These are phyloP conservation scores for Botrytis porri DNA, from an alignment of 2,329 filamentous ascomycete species.

Conservation along the genomic window DNA sequence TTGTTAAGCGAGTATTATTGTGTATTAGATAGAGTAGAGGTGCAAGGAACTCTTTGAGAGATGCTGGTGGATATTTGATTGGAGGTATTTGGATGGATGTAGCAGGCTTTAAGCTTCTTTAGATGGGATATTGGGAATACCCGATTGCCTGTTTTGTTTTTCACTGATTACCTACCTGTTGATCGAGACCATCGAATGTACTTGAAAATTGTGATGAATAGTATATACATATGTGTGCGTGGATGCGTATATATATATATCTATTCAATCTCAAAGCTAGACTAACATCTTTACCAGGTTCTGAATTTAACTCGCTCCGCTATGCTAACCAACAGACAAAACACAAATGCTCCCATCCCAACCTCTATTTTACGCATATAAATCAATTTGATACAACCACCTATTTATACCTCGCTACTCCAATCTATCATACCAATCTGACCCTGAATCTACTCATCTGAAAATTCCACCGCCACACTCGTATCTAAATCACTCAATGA, in stretches of 20 bases:
- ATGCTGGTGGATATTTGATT: not conserved
- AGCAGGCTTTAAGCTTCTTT: not conserved
- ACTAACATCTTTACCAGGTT: too few relatives aligned
- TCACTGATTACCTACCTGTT: not conserved
- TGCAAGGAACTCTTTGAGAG: not conserved
- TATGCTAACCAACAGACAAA: not conserved
- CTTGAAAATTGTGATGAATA: not conserved
- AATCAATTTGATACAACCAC: constrained; percentile 1
- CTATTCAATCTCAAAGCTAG: not conserved
- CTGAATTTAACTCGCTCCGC: not conserved
- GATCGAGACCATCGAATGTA: not conserved
- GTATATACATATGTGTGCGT: not conserved
- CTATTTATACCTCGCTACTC: not conserved
- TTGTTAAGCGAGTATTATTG: not conserved
- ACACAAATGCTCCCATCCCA: not conserved
- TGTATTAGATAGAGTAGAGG: not conserved
- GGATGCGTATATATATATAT: not conserved
- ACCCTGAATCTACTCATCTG: not conserved
- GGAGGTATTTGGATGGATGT: not conserved
- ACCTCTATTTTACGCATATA: not conserved
- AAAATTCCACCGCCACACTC: constrained; percentile 27
- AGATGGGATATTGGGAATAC: not conserved
- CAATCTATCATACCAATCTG: not conserved
- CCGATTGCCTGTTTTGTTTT: not conserved
- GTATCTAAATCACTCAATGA: constrained; percentile 27